phyloP scores from a whole-genome alignment of 371 early-diverging fungal species.

The Syncephalastrum racemosum region DNA sequence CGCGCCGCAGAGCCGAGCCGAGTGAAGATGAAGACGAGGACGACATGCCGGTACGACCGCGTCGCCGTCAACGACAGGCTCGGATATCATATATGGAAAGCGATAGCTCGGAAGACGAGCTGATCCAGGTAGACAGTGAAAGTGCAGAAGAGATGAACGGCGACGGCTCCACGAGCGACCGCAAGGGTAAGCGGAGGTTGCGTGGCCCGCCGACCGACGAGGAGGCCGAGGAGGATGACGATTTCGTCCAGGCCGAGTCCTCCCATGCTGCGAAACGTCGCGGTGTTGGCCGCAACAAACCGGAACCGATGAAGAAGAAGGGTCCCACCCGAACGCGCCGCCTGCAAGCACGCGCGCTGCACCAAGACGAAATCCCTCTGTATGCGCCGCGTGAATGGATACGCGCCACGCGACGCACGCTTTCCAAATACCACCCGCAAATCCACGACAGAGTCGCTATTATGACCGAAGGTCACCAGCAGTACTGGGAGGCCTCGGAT shows the following conservation, averaged over 20 bases:
- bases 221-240: background rate
- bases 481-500: slow-evolving; percentile 57
- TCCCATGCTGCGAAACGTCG: slow-evolving; percentile 16
- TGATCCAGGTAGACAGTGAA: slow-evolving; percentile 32
- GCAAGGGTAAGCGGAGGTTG: slow-evolving; percentile 34
- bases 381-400: slow-evolving; percentile 66
- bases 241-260: slow-evolving; percentile 20
- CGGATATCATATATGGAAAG: slow-evolving; percentile 47
- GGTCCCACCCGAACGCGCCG: slow-evolving; percentile 14
- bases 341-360: slow-evolving; percentile 20
- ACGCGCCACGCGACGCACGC: slow-evolving; percentile 46
- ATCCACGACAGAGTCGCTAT: slow-evolving; percentile 65
- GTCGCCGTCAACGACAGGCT: slow-evolving; percentile 41
- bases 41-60: slow-evolving; percentile 38
- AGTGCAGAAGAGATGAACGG: slow-evolving; percentile 19
- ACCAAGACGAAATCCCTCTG: slow-evolving; percentile 30
- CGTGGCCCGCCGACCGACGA: slow-evolving; percentile 15
- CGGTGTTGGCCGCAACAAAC: slow-evolving; percentile 3
- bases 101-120: slow-evolving; percentile 27
- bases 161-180: slow-evolving; percentile 4
- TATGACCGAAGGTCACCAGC: slow-evolving; percentile 62
- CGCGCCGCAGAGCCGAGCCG: slow-evolving; percentile 7
- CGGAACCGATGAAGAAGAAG: slow-evolving; percentile 17
- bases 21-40: slow-evolving; percentile 27
- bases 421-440: slow-evolving; percentile 73